Evolutionary conservation across 148 eudicot species (phyloP).

Genomic region (Amaranthus palmeri): DNA sequence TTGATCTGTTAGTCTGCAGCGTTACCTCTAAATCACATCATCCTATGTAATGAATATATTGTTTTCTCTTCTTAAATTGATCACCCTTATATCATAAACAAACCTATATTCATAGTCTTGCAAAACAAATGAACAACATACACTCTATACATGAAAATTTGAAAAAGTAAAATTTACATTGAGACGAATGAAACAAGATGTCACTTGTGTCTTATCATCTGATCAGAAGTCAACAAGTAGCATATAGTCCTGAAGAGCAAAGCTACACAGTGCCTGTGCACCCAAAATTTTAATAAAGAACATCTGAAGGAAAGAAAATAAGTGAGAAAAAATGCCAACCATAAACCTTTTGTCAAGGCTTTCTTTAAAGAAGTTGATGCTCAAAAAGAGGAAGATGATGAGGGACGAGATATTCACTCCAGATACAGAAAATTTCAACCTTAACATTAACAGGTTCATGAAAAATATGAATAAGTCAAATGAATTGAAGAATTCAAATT

Average conservation of each 20-base stretch:
- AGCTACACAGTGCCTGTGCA: slow-evolving; percentile 25
- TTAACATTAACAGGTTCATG: slow-evolving; percentile 34
- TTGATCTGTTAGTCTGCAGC: too few species aligned
- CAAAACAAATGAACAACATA: not conserved
- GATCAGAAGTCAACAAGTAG: slow-evolving; percentile 28
- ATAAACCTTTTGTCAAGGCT: slow-evolving; percentile 26
- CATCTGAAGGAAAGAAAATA: slow-evolving; percentile 20
- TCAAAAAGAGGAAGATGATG: slow-evolving; percentile 1
- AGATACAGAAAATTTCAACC: slow-evolving; percentile 37
- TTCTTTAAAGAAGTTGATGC: slow-evolving; percentile 22
- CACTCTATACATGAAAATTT: not conserved
- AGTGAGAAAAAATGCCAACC: slow-evolving; percentile 23
- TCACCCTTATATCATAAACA: not conserved
- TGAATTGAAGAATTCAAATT: slow-evolving; percentile 26
- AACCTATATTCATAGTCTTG: not conserved
- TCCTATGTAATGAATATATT: too few species aligned
- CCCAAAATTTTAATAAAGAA: slow-evolving; percentile 35
- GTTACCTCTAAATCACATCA: too few species aligned
- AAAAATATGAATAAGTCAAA: slow-evolving; percentile 35
- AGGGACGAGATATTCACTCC: slow-evolving; percentile 42
- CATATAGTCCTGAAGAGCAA: slow-evolving; percentile 59
- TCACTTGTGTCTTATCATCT: slow-evolving; percentile 19
- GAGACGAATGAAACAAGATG: too few species aligned
- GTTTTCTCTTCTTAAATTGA: not conserved
- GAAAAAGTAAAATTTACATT: too few species aligned